Evolutionary conservation across 2,329 filamentous ascomycete species (phyloP), one percentile per base, ranked within the genome.

Genomic region (Aspergillus ruber): DNA sequence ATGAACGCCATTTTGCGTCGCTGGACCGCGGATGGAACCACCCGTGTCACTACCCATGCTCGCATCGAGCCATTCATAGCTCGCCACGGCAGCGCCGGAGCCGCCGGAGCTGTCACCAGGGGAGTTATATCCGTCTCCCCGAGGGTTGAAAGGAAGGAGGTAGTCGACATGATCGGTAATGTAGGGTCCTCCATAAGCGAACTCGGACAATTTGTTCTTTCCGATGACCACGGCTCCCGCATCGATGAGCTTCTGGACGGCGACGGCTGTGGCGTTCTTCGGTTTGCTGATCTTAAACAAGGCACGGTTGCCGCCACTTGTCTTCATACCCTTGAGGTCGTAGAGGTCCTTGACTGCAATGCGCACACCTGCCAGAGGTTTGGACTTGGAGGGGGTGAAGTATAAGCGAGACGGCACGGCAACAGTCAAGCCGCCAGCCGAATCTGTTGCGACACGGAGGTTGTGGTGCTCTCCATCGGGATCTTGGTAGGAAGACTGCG

Each of bases 1-100:
- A 46, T 72, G 79, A 3, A 75, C 55, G 3, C 76, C 76, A 54
- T 79, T 72, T 0, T 73, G 70, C 44, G 73, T 65, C 0, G 72
- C 63, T 0, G 77, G 76, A 5, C 66, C 67, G 15, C 77, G 71
- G 35, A 80, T 74, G 21, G 57, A 60, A 10, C 57, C 57, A 20
- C 57, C 57, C 0, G 57, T 70, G 71, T 39, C 77, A 27, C 68
- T 63, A 2, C 69, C 69, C 40, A 71, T 62, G 6, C 66, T 63
- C 20, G 59, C 61, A 48, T 73, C 69, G 6, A 73, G 58, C 70
- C 69, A 72, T 27, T 65, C 60, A 48, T 72, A 72, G 1, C 63
- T 61, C 7, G 66, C 68, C 1, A 72, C 54, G 0, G 63, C 55
- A 35, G 58, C 62, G 1, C 58, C 65, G n/a, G 58, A 57, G 0